A percentile compares a stretch with the other conserved stretches of the same genome.
These are phyloP conservation scores for Yarrowia sp. DNA, from an alignment of 805 yeast genomes.

Conservation along the genomic window DNA sequence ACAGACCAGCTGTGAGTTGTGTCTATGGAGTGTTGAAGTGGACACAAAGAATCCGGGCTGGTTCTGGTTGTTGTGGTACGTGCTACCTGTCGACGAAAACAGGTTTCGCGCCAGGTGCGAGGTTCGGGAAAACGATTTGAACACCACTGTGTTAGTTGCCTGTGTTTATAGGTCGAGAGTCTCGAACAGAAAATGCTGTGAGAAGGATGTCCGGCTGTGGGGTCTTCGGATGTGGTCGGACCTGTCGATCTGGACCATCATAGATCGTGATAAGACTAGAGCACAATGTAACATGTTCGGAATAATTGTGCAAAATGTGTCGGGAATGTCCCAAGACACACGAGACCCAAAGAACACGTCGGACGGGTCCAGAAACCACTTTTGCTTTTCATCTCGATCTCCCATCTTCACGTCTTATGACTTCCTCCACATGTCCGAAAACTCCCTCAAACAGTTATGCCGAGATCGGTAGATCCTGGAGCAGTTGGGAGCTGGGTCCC, in stretches of 20 bases:
- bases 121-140: conserved; percentile 40
- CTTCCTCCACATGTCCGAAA: not conserved
- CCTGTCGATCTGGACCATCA: not conserved
- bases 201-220: too few relatives aligned
- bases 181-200: too few relatives aligned
- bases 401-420: not conserved
- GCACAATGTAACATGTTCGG: too few relatives aligned
- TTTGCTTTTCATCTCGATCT: too few relatives aligned
- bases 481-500: not conserved
- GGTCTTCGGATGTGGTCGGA: too few relatives aligned
- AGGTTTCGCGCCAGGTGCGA: conserved; percentile 42
- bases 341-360: not conserved
- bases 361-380: not conserved
- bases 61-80: conserved; percentile 28
- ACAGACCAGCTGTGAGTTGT: conserved; percentile 38
- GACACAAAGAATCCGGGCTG: conserved; percentile 42
- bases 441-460: not conserved
- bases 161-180: too few relatives aligned
- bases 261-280: not conserved
- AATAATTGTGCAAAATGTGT: too few relatives aligned
- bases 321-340: too few relatives aligned
- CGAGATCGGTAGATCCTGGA: too few relatives aligned
- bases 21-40: conserved; percentile 41
- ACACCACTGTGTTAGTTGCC: conserved; percentile 35
- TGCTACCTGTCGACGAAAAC: conserved; percentile 35